phyloP scores from a whole-genome alignment of 2,329 filamentous ascomycete species.

The Epichloe gansuensis region DNA sequence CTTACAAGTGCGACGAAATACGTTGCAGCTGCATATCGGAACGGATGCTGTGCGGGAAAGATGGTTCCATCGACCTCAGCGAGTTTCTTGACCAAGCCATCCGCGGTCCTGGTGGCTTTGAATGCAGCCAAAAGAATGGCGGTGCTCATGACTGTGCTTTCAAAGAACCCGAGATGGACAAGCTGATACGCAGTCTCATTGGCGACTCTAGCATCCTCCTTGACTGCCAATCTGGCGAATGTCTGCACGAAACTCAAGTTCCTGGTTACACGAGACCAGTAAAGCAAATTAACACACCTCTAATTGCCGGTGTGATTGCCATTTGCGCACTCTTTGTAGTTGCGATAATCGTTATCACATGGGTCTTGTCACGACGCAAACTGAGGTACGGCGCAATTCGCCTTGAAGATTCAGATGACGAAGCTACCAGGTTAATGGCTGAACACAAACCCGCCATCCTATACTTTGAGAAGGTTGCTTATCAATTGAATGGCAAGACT shows the following conservation, averaged over 20 bases:
- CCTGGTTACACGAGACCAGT: constrained; percentile 81
- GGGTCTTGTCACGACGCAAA: constrained; percentile 75
- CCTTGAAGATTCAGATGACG: constrained; percentile 82
- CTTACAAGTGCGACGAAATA: constrained; percentile 75
- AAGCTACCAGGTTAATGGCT: constrained; percentile 72
- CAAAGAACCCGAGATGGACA: constrained; percentile 84
- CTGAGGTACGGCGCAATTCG: constrained; percentile 61
- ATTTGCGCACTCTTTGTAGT: constrained; percentile 77
- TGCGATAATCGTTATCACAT: constrained; percentile 69
- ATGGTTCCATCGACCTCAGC: constrained; percentile 80
- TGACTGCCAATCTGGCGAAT: constrained; percentile 76
- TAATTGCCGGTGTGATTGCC: constrained; percentile 90
- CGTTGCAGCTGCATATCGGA: constrained; percentile 79
- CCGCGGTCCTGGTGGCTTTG: constrained; percentile 76
- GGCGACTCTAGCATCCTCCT: constrained; percentile 83
- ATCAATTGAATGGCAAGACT: constrained; percentile 74
- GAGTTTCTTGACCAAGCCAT: constrained; percentile 79
- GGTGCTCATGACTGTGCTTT: constrained; percentile 61
- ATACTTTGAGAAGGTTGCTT: constrained; percentile 79
- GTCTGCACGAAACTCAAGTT: constrained; percentile 82
- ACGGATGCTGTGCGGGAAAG: constrained; percentile 86
- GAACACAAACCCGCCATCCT: constrained; percentile 87
- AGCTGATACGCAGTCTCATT: constrained; percentile 77
- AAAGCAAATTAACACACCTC: constrained; percentile 90
- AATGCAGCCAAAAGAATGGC: constrained; percentile 55